Evolutionary conservation across 2,329 filamentous ascomycete species (phyloP).

Genomic region (Neonectria faginata): DNA sequence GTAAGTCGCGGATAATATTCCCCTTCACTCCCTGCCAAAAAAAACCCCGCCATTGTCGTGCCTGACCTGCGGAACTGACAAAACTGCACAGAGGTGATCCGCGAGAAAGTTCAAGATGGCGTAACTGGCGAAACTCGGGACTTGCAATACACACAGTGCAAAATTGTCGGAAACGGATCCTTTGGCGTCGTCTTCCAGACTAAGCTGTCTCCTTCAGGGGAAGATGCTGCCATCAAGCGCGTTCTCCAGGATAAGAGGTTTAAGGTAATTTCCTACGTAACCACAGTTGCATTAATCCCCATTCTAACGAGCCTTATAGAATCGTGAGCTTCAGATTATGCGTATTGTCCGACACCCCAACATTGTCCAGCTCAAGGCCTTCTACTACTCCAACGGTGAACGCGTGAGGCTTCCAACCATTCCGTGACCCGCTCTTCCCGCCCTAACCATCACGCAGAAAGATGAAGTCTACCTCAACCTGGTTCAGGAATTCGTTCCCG

Average conservation of each 20-base stretch:
- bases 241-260: constrained; percentile 99
- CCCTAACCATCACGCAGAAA: constrained; percentile 68
- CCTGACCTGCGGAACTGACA: constrained; percentile 31
- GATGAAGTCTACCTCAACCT: constrained; percentile 99
- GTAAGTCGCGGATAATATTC: constrained; percentile 67
- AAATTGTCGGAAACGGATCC: constrained; percentile 98
- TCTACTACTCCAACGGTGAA: constrained; percentile 99
- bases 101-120: constrained; percentile 98
- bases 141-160: constrained; percentile 98
- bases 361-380: constrained; percentile 98
- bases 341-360: constrained; percentile 98
- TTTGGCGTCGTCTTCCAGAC: constrained; percentile 99
- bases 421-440: constrained; percentile 5
- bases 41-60: constrained; percentile 15
- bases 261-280: constrained; percentile 73
- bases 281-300: neutral
- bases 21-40: neutral
- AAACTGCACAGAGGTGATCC: constrained; percentile 82
- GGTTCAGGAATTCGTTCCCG: constrained; percentile 96
- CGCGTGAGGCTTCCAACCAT: constrained; percentile 70
- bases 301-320: constrained; percentile 67
- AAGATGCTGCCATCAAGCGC: constrained; percentile 98
- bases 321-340: constrained; percentile 99
- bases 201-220: constrained; percentile 95
- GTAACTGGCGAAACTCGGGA: constrained; percentile 96